Evolutionary conservation across 179 eudicot species (phyloP).

Genomic region (Gypsophila paniculata): DNA sequence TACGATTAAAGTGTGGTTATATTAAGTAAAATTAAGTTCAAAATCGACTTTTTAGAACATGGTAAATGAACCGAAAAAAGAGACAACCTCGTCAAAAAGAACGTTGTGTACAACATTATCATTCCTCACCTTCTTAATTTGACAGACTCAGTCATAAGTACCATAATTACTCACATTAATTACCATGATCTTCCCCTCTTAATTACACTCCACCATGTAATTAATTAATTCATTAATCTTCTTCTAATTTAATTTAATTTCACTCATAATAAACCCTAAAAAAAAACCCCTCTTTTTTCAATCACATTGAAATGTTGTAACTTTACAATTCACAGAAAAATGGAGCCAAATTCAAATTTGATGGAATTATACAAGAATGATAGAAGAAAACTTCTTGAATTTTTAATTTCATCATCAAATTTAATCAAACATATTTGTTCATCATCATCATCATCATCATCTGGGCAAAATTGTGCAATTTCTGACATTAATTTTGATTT

Average conservation of each 20-base stretch:
- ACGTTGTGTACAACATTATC: too few relatives aligned
- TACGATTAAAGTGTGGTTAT: too few relatives aligned
- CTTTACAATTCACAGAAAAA: not conserved
- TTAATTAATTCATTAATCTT: too few relatives aligned
- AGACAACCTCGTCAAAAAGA: not conserved
- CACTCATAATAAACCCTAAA: not conserved
- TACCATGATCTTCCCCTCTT: slow-evolving; percentile 4
- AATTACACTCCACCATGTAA: slow-evolving; percentile 7
- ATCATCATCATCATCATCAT: slow-evolving; percentile 14
- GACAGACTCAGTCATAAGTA: not conserved
- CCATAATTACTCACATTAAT: slow-evolving; percentile 1
- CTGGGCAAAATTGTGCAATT: slow-evolving; percentile 35
- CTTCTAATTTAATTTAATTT: too few relatives aligned
- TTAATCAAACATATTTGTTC: slow-evolving; percentile 44
- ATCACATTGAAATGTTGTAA: not conserved
- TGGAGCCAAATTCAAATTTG: slow-evolving; percentile 18
- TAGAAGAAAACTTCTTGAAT: slow-evolving; percentile 64
- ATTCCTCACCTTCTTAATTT: too few relatives aligned
- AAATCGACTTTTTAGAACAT: too few relatives aligned
- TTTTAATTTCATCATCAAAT: slow-evolving; percentile 53
- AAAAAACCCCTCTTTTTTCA: not conserved
- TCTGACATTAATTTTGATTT: slow-evolving; percentile 47
- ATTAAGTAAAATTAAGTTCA: too few relatives aligned
- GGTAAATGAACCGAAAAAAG: too few relatives aligned
- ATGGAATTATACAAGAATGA: slow-evolving; percentile 51